phyloP scores from a whole-genome alignment of 352 stramenopile species.

The Phytophthora uliginosa region DNA sequence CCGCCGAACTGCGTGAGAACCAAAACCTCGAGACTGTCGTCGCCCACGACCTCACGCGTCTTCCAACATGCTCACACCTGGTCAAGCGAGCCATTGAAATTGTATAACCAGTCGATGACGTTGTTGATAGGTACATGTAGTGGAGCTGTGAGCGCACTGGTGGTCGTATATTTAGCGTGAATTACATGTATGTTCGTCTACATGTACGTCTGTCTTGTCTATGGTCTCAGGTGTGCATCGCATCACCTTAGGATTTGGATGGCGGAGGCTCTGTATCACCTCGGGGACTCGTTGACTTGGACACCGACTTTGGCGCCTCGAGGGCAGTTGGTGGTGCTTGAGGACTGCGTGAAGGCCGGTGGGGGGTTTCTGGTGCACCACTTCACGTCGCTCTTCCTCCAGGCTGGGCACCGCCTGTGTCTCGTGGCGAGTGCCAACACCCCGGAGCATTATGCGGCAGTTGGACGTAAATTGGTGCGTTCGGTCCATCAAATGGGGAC shows the following conservation, averaged over 20 bases:
- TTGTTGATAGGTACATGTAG: too few relatives aligned
- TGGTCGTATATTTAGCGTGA: too few relatives aligned
- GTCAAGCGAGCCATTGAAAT: background rate
- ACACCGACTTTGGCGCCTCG: constrained; percentile 54
- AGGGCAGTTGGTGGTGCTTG: constrained; percentile 65
- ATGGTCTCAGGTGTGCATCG: constrained; percentile 20
- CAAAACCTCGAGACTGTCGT: background rate
- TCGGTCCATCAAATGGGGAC: background rate
- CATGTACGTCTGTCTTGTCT: constrained; percentile 13
- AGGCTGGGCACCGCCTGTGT: constrained; percentile 76
- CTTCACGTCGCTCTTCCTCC: constrained; percentile 76
- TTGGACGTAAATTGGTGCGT: constrained; percentile 76
- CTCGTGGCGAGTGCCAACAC: constrained; percentile 60
- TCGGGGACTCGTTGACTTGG: constrained; percentile 69
- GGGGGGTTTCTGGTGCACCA: constrained; percentile 80
- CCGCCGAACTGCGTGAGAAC: background rate
- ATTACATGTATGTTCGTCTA: too few relatives aligned
- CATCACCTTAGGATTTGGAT: constrained; percentile 31
- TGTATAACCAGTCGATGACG: background rate
- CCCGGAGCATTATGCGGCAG: constrained; percentile 66
- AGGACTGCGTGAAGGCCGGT: constrained; percentile 63
- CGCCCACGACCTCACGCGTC: too few relatives aligned
- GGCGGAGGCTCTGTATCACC: constrained; percentile 64
- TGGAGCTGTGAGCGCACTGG: too few relatives aligned
- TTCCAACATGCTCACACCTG: too few relatives aligned